A percentile compares a stretch with the other conserved stretches of the same genome.
Evolutionary conservation across 2,329 filamentous ascomycete genomes (phyloP).

Genomic region (Colletotrichum spinosum): DNA sequence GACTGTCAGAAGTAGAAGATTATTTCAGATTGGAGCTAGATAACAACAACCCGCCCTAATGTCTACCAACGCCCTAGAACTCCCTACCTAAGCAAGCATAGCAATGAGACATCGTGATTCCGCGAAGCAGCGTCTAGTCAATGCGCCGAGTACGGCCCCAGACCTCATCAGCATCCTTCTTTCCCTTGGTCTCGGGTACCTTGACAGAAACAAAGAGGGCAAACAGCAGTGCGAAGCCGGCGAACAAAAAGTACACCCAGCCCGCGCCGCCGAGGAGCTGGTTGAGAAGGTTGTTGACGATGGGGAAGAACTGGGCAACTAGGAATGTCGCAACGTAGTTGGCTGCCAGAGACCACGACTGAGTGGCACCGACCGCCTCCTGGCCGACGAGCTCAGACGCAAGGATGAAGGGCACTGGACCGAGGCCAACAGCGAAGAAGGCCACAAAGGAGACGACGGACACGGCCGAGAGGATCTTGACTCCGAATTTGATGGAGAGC

Average conservation of each 20-base stretch:
- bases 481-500: slow-evolving; percentile 78
- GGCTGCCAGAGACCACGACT: slow-evolving; percentile 86
- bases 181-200: slow-evolving; percentile 91
- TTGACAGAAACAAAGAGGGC: slow-evolving; percentile 77
- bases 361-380: slow-evolving; percentile 90
- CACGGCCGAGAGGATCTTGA: slow-evolving; percentile 82
- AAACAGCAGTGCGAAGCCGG: slow-evolving; percentile 75
- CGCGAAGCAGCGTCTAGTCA: slow-evolving; percentile 51
- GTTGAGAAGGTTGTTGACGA: slow-evolving; percentile 82
- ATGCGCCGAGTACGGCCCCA: slow-evolving; percentile 77
- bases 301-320: slow-evolving; percentile 94
- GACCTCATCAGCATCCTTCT: slow-evolving; percentile 87
- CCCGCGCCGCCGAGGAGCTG: slow-evolving; percentile 74
- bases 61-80: slow-evolving; percentile 3
- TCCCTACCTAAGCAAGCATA: too few species aligned
- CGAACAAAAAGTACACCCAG: slow-evolving; percentile 93
- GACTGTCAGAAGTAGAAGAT: slow-evolving; percentile 55
- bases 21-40: slow-evolving; percentile 45
- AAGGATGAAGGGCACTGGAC: slow-evolving; percentile 94
- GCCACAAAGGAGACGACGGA: slow-evolving; percentile 88
- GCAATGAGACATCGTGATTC: too few species aligned
- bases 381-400: slow-evolving; percentile 90
- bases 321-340: slow-evolving; percentile 94
- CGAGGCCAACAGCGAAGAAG: slow-evolving; percentile 90
- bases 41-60: slow-evolving; percentile 3